Evolutionary conservation across 257 asterid genomes (phyloP).

Genomic region (Pogostemon cablin): DNA sequence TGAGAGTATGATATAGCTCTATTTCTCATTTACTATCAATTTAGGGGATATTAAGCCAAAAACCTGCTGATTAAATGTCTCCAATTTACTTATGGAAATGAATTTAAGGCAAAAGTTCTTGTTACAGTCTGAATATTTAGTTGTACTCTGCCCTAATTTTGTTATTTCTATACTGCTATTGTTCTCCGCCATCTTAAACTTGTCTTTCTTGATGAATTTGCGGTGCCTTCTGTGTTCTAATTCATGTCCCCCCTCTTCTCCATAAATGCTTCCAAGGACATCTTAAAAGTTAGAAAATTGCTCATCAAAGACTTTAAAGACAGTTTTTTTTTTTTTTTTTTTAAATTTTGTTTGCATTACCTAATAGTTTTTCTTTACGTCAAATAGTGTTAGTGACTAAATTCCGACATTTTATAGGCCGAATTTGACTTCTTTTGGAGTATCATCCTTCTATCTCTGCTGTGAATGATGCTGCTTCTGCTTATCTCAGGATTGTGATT

Average conservation of each 20-base stretch:
- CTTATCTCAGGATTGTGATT: constrained; percentile 34
- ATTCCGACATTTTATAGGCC: neutral
- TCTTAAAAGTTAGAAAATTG: neutral
- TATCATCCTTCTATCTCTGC: constrained; percentile 2
- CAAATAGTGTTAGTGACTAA: neutral
- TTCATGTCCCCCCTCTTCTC: neutral
- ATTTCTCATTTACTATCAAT: neutral
- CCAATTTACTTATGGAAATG: neutral
- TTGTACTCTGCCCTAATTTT: neutral
- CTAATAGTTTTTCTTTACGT: neutral
- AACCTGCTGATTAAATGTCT: neutral
- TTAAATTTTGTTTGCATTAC: constrained; percentile 1
- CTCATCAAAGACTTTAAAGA: neutral
- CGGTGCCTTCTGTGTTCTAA: neutral
- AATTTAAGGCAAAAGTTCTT: neutral
- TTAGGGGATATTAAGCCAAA: constrained; percentile 3
- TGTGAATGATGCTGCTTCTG: constrained; percentile 25
- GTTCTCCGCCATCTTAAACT: neutral
- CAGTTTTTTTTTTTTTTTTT: neutral
- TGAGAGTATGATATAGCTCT: constrained; percentile 8
- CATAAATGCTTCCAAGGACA: neutral
- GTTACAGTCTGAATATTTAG: neutral
- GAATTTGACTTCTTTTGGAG: neutral
- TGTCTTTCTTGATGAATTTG: neutral
- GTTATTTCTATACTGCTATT: neutral